A percentile compares a stretch with the other conserved stretches of the same genome.
Conservation (phyloP, 352 stramenopile genomes). For the Pythium dissotocum region DNA sequence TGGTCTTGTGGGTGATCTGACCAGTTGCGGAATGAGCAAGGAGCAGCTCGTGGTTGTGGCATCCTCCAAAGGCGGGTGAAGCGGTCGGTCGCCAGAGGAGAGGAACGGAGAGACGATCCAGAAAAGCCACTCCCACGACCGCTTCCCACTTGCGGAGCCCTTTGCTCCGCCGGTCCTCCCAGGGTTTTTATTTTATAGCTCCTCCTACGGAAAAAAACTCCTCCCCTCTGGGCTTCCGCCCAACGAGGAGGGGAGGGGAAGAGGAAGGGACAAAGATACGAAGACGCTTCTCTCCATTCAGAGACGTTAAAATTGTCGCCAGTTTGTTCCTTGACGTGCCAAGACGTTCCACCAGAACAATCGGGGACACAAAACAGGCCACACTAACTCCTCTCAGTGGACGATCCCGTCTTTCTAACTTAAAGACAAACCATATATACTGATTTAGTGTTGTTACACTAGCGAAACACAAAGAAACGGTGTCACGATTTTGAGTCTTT, state of each 20-base stretch:
- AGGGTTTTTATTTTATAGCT: background rate
- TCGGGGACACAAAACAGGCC: slow-evolving; percentile 5
- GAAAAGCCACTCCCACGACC: background rate
- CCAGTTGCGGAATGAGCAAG: slow-evolving; percentile 19
- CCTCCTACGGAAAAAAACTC: too few species aligned
- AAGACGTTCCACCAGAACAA: background rate
- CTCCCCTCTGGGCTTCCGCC: too few species aligned
- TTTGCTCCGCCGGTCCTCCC: too few species aligned
- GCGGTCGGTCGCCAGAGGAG: background rate
- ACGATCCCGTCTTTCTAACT: background rate
- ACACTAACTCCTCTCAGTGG: slow-evolving; percentile 2
- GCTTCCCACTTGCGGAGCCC: too few species aligned
- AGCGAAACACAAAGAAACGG: slow-evolving; percentile 6
- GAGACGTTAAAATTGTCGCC: slow-evolving; percentile 4
- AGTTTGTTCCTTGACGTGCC: background rate
- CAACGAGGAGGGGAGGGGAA: too few species aligned
- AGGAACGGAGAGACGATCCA: background rate
- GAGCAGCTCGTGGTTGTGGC: slow-evolving; percentile 12
- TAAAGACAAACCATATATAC: background rate
- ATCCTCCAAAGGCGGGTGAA: background rate
- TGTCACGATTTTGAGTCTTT: background rate
- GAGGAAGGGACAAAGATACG: too few species aligned
- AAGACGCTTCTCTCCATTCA: too few species aligned
- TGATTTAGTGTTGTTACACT: background rate
- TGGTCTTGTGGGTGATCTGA: slow-evolving; percentile 10